These are phyloP conservation scores for Diaporthe amygdali DNA, from an alignment of 2,329 filamentous ascomycete species.

Conservation along the genomic window DNA sequence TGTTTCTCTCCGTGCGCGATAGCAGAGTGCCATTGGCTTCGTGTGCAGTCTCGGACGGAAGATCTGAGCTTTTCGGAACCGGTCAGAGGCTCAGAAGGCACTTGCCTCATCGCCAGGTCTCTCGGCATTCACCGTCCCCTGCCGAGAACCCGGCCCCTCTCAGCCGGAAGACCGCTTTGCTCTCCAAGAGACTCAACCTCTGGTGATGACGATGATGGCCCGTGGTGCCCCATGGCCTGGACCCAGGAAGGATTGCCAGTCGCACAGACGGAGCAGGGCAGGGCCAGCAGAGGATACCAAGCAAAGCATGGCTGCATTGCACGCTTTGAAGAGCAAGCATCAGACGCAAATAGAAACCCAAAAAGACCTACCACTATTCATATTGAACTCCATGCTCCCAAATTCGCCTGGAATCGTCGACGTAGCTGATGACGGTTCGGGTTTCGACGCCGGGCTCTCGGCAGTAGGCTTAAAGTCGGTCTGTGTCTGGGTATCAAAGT, in stretches of 20 bases:
- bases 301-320: neutral
- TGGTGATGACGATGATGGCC: neutral
- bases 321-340: neutral
- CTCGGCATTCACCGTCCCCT: neutral
- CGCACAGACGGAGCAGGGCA: neutral
- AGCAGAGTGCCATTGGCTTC: slow-evolving; percentile 15
- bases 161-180: neutral
- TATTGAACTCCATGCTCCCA: slow-evolving; percentile 51
- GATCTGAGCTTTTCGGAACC: neutral
- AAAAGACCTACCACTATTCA: slow-evolving; percentile 20
- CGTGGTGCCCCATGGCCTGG: neutral
- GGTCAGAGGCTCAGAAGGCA: neutral
- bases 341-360: neutral
- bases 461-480: slow-evolving; percentile 54
- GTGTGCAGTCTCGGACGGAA: neutral
- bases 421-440: slow-evolving; percentile 44
- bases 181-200: neutral
- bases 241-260: neutral
- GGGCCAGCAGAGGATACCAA: neutral
- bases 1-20: slow-evolving; percentile 1
- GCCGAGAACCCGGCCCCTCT: neutral
- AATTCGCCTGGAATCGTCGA: slow-evolving; percentile 51
- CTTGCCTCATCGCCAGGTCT: slow-evolving; percentile 12
- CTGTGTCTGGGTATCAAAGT: slow-evolving; percentile 72
- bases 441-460: slow-evolving; percentile 42